Evolutionary conservation across 2,329 filamentous ascomycete genomes (phyloP), one percentile per base, ranked within the genome.

Genomic region (Zymoseptoria crescenta): DNA sequence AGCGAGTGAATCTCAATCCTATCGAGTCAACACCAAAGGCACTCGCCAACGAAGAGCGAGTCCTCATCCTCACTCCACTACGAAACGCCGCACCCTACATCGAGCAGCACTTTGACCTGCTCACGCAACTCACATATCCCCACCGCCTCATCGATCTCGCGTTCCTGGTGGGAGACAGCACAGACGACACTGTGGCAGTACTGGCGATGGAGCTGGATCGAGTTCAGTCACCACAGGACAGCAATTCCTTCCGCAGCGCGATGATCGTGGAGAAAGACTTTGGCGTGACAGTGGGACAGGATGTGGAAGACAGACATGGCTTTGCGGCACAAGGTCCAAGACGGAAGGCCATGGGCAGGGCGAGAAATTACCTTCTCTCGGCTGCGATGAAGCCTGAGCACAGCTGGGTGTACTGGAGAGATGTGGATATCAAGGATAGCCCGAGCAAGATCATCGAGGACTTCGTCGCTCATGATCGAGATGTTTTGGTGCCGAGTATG

Each of bases 381-480:
- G 81, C 90, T 0, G 87, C 94, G 2, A 73, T 99, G 69, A 96
- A 95, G 78, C 86, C 91, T 0, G 91, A 97, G 62, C 94, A 99
- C 73, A 93, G 91, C 8, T 99, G 94, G 94, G 92, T 97, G 8
- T 97, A 96, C 75, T 99, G 94, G 94, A 85, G 94, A 61, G 94
- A 99, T 73, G 92, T 96, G 54, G 94, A 99, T 74, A 96, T 99
- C 68, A 86, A 89, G 52, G 92, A 99, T 71, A 96, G 88, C 73
- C 91, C 93, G 1, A 82, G 83, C 64, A 87, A 83, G 70, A 95
- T 99, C 62, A 80, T 99, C 35, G 92, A 99, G 77, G 94, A 99
- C 70, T 95, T 99, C 67, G 88, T 96, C 68, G 89, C 90, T 20
- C 94, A 97, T 70, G 89, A 99, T 74, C 86, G 87, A 71, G 94